Evolutionary conservation across 108 stramenopile species (phyloP).

Genomic region (Nitzschia sp.): DNA sequence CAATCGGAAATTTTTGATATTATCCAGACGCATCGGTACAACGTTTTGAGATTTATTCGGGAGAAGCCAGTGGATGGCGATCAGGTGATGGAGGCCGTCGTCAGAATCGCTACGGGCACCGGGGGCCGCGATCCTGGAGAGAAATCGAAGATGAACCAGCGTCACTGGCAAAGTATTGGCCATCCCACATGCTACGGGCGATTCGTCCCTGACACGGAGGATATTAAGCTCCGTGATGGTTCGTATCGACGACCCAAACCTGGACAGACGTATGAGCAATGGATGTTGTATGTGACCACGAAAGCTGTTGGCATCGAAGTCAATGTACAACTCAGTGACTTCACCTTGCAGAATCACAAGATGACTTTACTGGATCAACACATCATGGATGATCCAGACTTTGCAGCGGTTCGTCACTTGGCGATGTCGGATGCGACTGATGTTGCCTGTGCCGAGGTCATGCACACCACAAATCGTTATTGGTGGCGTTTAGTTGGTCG

Average conservation of each 20-base stretch:
- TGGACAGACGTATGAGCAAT: slow-evolving; percentile 92
- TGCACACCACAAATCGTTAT: slow-evolving; percentile 92
- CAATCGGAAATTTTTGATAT: slow-evolving; percentile 96
- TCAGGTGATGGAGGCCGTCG: slow-evolving; percentile 95
- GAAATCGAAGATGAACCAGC: slow-evolving; percentile 66
- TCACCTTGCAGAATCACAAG: slow-evolving; percentile 97
- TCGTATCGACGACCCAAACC: slow-evolving; percentile 78
- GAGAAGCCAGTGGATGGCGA: slow-evolving; percentile 84
- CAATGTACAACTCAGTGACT: slow-evolving; percentile 96
- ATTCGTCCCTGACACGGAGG: slow-evolving; percentile 97
- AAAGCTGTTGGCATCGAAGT: slow-evolving; percentile 97
- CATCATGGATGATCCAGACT: slow-evolving; percentile 90
- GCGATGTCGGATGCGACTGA: slow-evolving; percentile 75
- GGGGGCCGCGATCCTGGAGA: slow-evolving; percentile 73
- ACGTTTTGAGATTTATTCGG: slow-evolving; percentile 91
- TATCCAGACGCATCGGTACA: slow-evolving; percentile 89
- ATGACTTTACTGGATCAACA: slow-evolving; percentile 92
- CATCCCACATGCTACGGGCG: slow-evolving; percentile 92
- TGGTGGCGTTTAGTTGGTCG: slow-evolving; percentile 97
- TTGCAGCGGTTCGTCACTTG: slow-evolving; percentile 58
- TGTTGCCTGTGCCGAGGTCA: slow-evolving; percentile 96
- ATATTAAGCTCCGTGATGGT: slow-evolving; percentile 89
- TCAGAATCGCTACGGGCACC: slow-evolving; percentile 92
- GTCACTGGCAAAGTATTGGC: slow-evolving; percentile 93
- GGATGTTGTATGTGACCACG: slow-evolving; percentile 96